These are phyloP conservation scores for Arthrinium phaeospermum DNA, from an alignment of 2,329 filamentous ascomycete species.

Conservation along the genomic window DNA sequence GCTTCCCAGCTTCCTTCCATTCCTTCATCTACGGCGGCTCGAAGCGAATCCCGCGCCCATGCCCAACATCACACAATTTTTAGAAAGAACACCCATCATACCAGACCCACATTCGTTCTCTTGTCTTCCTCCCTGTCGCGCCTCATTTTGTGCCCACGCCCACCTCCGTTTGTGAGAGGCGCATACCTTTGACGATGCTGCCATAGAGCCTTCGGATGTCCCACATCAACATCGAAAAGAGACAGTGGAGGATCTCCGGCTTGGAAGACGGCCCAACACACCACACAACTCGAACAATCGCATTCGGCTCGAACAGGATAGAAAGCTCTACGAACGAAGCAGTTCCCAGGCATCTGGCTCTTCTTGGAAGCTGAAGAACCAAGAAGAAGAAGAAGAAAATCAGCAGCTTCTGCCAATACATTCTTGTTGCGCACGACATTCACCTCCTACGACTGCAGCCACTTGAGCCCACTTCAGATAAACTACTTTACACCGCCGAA, in stretches of 20 bases:
- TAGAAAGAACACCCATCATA: neutral
- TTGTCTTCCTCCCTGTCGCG: neutral
- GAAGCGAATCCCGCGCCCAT: neutral
- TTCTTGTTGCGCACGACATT: neutral
- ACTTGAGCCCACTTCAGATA: neutral
- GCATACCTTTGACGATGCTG: constrained; percentile 12
- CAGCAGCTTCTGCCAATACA: neutral
- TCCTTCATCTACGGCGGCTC: neutral
- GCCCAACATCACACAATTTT: neutral
- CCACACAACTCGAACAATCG: neutral
- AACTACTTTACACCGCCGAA: neutral
- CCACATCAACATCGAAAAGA: constrained; percentile 19
- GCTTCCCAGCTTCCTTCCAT: constrained; percentile 1
- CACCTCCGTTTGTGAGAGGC: constrained; percentile 3
- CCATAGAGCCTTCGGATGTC: constrained; percentile 14
- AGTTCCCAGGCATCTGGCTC: neutral
- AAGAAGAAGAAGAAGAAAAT: neutral
- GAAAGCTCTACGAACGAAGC: neutral
- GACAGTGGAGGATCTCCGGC: constrained; percentile 8
- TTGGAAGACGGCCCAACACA: neutral
- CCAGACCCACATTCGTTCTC: neutral
- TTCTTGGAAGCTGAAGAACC: neutral
- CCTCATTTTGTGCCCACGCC: neutral
- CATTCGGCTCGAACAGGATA: neutral
- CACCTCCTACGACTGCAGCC: neutral